A percentile compares a stretch with the other conserved stretches of the same genome.
Evolutionary conservation across 2,329 filamentous ascomycete genomes (phyloP).

Genomic region (Paracamarosporium sp.): DNA sequence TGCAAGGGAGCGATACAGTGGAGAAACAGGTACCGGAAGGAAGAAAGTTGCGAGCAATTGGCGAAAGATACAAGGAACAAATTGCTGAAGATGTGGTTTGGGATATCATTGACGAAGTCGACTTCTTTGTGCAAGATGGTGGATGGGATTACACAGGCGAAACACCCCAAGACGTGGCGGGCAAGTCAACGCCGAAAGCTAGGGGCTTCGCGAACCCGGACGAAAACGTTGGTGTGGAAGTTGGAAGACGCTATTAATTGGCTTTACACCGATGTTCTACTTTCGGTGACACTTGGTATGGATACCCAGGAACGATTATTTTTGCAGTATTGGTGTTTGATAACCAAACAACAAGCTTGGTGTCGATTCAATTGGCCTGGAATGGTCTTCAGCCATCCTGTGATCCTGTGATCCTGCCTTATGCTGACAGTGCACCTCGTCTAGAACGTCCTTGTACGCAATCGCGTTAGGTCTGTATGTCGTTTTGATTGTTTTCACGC

Average conservation of each 20-base stretch:
- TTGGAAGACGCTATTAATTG: constrained; percentile 41
- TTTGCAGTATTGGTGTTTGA: background rate
- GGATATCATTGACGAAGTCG: constrained; percentile 92
- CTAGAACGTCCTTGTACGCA: background rate
- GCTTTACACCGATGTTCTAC: background rate
- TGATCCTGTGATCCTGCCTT: too few relatives aligned
- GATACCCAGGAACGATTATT: background rate
- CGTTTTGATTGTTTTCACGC: background rate
- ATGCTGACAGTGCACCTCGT: background rate
- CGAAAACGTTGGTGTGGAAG: constrained; percentile 46
- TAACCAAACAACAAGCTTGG: too few relatives aligned
- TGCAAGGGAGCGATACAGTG: constrained; percentile 27
- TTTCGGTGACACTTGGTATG: background rate
- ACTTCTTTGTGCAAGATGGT: constrained; percentile 80
- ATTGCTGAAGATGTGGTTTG: constrained; percentile 93
- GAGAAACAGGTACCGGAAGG: constrained; percentile 29
- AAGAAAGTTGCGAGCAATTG: constrained; percentile 64
- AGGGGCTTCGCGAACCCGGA: constrained; percentile 46
- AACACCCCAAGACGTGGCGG: constrained; percentile 35
- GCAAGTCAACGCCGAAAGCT: constrained; percentile 44
- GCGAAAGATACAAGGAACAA: constrained; percentile 87
- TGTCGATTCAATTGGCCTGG: too few relatives aligned
- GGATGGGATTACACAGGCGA: constrained; percentile 52
- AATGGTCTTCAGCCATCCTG: too few relatives aligned
- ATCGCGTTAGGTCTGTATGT: background rate